phyloP scores from a whole-genome alignment of 139 green algal genomes.

The Trebouxia sp. region DNA sequence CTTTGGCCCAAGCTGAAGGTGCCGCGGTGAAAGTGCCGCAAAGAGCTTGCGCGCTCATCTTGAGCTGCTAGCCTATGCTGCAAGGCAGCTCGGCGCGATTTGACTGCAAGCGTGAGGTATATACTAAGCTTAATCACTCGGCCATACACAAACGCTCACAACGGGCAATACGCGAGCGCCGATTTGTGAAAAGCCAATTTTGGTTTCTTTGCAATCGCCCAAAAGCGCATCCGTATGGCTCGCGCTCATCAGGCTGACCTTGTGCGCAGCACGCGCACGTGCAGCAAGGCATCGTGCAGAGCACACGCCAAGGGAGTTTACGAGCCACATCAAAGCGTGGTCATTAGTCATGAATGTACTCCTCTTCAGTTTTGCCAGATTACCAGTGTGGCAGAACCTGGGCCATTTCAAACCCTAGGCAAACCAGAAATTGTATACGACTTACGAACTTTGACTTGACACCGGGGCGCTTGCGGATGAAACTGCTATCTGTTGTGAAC shows the following conservation, averaged over 20 bases:
- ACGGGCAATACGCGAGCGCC: too few species aligned
- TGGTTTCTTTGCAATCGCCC: not conserved
- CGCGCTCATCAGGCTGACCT: not conserved
- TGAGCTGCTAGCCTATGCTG: not conserved
- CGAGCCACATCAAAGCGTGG: not conserved
- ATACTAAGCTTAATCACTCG: too few species aligned
- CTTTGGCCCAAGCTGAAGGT: not conserved
- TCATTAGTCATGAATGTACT: not conserved
- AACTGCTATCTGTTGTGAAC: too few species aligned
- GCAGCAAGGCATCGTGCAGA: not conserved
- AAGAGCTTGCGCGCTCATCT: too few species aligned
- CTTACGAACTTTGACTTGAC: too few species aligned
- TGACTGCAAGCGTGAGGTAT: not conserved
- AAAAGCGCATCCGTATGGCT: not conserved
- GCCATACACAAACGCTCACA: not conserved
- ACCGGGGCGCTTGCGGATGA: too few species aligned
- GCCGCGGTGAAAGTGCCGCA: not conserved
- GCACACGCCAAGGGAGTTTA: not conserved
- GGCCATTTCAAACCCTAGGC: not conserved
- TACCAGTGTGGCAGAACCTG: too few species aligned
- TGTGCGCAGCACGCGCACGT: not conserved
- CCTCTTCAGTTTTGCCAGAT: not conserved
- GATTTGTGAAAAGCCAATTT: too few species aligned
- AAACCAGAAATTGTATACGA: too few species aligned
- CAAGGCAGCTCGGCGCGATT: not conserved